Evolutionary conservation across 805 yeast species (phyloP).

Genomic region (Clavispora phyllophila): DNA sequence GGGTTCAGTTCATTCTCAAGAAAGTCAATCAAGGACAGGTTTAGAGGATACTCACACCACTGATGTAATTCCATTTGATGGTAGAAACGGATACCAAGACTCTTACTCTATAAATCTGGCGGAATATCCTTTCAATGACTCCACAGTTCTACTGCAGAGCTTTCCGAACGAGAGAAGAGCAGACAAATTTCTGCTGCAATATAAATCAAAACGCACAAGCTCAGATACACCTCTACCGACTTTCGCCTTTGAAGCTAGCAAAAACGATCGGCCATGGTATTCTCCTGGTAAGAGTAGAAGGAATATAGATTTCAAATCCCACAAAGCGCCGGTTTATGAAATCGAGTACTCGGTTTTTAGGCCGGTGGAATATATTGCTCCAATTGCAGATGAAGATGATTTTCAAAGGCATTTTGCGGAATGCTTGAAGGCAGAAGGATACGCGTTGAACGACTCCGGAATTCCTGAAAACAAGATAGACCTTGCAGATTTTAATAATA

Average conservation of each 20-base stretch:
- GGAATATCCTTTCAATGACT: background rate
- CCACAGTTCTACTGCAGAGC: background rate
- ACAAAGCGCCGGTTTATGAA: slow-evolving; percentile 21
- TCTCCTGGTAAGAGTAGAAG: background rate
- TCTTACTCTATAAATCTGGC: background rate
- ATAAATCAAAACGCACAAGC: background rate
- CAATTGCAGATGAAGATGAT: slow-evolving; percentile 16
- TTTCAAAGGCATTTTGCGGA: slow-evolving; percentile 10
- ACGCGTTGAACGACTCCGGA: slow-evolving; percentile 3
- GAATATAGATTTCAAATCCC: too few species aligned
- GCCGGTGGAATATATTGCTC: slow-evolving; percentile 19
- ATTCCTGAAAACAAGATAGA: slow-evolving; percentile 21
- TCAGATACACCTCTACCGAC: background rate
- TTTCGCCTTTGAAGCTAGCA: background rate
- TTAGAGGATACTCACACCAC: slow-evolving; percentile 1
- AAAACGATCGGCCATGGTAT: background rate
- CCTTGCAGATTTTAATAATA: slow-evolving; percentile 26
- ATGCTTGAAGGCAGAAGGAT: slow-evolving; percentile 9
- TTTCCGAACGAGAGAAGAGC: background rate
- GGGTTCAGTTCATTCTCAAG: background rate
- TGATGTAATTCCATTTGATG: background rate
- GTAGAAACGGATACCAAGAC: background rate
- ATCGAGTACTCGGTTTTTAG: slow-evolving; percentile 55
- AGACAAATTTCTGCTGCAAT: background rate
- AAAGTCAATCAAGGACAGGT: background rate